These are phyloP conservation scores for Pichia norvegensis DNA, from an alignment of 1,139 yeast genomes.

Conservation along the genomic window DNA sequence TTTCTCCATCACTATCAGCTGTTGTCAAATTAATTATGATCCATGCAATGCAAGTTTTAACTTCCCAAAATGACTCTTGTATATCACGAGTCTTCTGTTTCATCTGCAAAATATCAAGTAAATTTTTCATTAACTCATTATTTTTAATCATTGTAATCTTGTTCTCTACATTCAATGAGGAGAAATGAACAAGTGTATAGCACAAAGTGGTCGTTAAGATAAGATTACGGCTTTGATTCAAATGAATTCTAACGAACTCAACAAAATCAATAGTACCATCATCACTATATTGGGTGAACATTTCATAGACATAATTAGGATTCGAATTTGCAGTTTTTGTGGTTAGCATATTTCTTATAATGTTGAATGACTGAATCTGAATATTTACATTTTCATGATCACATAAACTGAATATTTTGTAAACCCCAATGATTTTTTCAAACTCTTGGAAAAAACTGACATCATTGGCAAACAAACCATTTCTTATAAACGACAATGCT, in stretches of 20 bases:
- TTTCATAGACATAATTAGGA: slow-evolving; percentile 35
- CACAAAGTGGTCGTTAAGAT: slow-evolving; percentile 40
- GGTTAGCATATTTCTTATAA: slow-evolving; percentile 68
- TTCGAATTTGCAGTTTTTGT: slow-evolving; percentile 44
- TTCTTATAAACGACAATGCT: slow-evolving; percentile 37
- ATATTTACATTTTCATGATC: slow-evolving; percentile 44
- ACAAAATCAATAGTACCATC: slow-evolving; percentile 30
- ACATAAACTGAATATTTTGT: slow-evolving; percentile 43
- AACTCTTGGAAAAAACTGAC: slow-evolving; percentile 24
- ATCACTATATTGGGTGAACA: slow-evolving; percentile 19
- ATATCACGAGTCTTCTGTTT: slow-evolving; percentile 24
- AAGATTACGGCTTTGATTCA: slow-evolving; percentile 27
- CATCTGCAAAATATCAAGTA: slow-evolving; percentile 29
- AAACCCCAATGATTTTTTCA: slow-evolving; percentile 43
- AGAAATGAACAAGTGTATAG: slow-evolving; percentile 50
- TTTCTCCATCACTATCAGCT: slow-evolving; percentile 17
- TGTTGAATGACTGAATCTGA: slow-evolving; percentile 61
- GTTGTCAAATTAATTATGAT: slow-evolving; percentile 45
- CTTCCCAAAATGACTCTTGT: slow-evolving; percentile 33
- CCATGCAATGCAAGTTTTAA: slow-evolving; percentile 54
- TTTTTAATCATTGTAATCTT: slow-evolving; percentile 39
- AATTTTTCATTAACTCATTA: slow-evolving; percentile 33
- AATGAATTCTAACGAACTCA: slow-evolving; percentile 31
- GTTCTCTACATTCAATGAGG: slow-evolving; percentile 45
- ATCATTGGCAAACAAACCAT: slow-evolving; percentile 42